Evolutionary conservation across 73 alveolate genomes (phyloP), one percentile per base, ranked within the genome.

Genomic region (Uronychia setigera): DNA sequence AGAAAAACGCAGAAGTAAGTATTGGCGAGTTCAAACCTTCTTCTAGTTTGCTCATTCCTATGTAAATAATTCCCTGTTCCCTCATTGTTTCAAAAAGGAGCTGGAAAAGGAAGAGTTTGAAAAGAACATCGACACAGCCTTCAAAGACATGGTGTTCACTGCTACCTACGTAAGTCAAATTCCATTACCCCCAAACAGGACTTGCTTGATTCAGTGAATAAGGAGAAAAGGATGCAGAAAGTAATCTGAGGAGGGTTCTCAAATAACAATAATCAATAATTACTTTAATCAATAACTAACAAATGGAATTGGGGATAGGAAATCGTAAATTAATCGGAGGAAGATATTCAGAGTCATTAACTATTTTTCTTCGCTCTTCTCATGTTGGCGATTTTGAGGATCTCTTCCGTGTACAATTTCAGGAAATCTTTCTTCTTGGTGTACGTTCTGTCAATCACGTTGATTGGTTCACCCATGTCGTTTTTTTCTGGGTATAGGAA

Each of bases 341-440:
- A 46, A 46, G 19, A 46, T 11, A 19, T 11, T 5, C n/a, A 46
- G 19, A 19, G 5, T 46, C 19, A 46, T 5, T 67, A 13, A 26
- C 32, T 67, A 1, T 67, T 26, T 67, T 67, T 67, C 34, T 46
- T 30, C 60, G 1, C 31, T 67, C 93, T 80, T 32, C 87, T 33
- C 86, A 87, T 87, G 81, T 74, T 81, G 33, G 88, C 88, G 29
- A 87, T 87, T 58, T 82, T 88, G 34, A 88, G 83, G 33, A 88
- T 88, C 83, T 81, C 90, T 67, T 90, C 95, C 1, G 93, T 90
- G 75, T 90, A 90, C 26, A 33, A 35, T 76, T 80, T 90, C 35
- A 90, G 57, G 46, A 74, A 74, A 58, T 90, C 95, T 58, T 58
- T 80, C 81, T 90, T 90, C 46, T 57, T 60, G 29, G 90, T 90